Evolutionary conservation across 2,329 filamentous ascomycete species (phyloP), one percentile per base, ranked within the genome.

Genomic region (Fusarium mundagurra): DNA sequence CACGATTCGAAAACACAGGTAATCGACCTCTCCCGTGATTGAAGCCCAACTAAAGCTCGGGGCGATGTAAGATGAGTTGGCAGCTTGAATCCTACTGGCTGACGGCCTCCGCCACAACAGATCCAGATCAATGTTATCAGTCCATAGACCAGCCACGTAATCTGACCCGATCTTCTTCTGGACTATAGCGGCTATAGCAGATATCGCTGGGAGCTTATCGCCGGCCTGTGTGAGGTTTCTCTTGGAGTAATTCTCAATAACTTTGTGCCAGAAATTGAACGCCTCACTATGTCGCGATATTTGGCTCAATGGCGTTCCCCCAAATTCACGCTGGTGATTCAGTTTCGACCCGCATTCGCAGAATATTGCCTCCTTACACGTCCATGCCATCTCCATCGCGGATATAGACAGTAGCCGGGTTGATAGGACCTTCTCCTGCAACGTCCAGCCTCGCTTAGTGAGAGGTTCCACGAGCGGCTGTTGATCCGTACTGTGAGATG

Each of bases 131-230:
- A 79, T 73, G 24, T 77, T 78, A n/a, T 74, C 58, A 4, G 41
- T 39, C 81, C 81, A 82, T 27, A 82, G 44, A 2, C 81, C 79
- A 1, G 81, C 81, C 3, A 74, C 63, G 54, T 82, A 82, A 14
- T 75, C 55, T 20, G 76, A 76, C 0, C 61, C 60, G 10, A 72
- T 75, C 6, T 63, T 72, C 39, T 69, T 64, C 36, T 74, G 74
- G 39, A 81, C 51, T 8, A 70, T 62, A 9, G 67, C 72, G 1
- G 80, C 81, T 29, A 81, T 66, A 2, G 78, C 80, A 7, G 79
- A 80, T 43, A 82, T 76, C 3, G 78, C 80, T 0, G 80, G 78
- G 9, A 82, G 71, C 27, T 76, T 77, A 47, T 82, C 81, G 0
- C 59, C 34, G 8, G 54, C 36, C 1, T 76, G 63, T 0, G 76